These are phyloP conservation scores for Colletotrichum destructivum DNA, from an alignment of 2,329 filamentous ascomycete genomes.

Conservation along the genomic window DNA sequence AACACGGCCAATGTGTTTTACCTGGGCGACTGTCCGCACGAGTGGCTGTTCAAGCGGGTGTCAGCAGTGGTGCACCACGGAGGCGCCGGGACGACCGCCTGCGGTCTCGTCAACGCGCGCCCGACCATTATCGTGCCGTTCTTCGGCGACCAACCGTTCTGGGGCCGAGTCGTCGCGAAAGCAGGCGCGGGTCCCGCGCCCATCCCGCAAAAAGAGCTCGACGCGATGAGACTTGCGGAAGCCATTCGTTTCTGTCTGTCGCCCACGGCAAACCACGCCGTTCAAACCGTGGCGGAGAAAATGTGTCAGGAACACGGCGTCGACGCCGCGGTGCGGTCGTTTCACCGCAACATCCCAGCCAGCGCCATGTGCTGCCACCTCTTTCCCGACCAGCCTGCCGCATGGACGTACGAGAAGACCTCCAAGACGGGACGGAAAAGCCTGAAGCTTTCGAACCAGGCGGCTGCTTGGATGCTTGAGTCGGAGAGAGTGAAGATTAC, in stretches of 20 bases:
- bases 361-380: conserved; percentile 53
- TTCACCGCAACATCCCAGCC: conserved; percentile 55
- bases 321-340: conserved; percentile 53
- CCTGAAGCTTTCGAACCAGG: conserved; percentile 24
- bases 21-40: conserved; percentile 68
- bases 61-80: conserved; percentile 71
- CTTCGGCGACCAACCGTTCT: conserved; percentile 62
- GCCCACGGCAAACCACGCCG: conserved; percentile 48
- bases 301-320: conserved; percentile 52
- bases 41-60: conserved; percentile 72
- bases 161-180: conserved; percentile 56
- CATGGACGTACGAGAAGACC: conserved; percentile 59
- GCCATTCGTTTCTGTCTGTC: conserved; percentile 53
- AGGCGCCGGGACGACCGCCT: conserved; percentile 72
- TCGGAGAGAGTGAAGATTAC: conserved; percentile 12
- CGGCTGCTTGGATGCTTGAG: conserved; percentile 5
- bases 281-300: conserved; percentile 51
- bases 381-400: conserved; percentile 62
- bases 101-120: conserved; percentile 64
- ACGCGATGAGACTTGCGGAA: conserved; percentile 51
- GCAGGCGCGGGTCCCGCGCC: conserved; percentile 55
- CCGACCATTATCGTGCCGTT: conserved; percentile 71
- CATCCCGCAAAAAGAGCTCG: conserved; percentile 54
- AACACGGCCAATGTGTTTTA: conserved; percentile 56
- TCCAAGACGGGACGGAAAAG: conserved; percentile 46